Evolutionary conservation across 2,329 filamentous ascomycete species (phyloP).

Genomic region (Aspergillus fijiensis): DNA sequence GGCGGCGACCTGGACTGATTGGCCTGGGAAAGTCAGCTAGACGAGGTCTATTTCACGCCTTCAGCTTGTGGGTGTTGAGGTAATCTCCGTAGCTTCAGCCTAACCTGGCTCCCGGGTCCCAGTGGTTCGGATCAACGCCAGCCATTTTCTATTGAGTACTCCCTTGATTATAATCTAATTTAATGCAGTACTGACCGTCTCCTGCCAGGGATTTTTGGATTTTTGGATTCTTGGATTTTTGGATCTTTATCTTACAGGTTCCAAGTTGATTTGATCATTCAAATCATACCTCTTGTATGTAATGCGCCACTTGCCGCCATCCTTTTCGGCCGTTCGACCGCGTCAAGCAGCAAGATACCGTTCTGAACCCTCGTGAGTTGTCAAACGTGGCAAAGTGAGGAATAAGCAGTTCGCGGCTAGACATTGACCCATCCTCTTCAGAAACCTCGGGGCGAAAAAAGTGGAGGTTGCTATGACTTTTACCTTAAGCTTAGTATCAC

Average conservation of each 20-base stretch:
- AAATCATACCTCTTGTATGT: not conserved
- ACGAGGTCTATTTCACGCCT: not conserved
- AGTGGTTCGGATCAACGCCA: constrained; percentile 25
- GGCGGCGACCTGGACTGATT: constrained; percentile 1
- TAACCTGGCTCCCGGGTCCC: constrained; percentile 27
- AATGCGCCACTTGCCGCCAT: constrained; percentile 23
- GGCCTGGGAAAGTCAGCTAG: not conserved
- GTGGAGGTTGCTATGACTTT: not conserved
- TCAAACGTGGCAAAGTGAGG: constrained; percentile 32
- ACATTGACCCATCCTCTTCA: not conserved
- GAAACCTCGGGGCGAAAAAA: not conserved
- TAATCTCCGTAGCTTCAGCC: constrained; percentile 14
- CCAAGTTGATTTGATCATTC: not conserved
- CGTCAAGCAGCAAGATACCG: constrained; percentile 2
- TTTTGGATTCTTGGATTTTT: too few species aligned
- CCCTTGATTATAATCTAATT: not conserved
- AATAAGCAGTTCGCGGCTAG: not conserved
- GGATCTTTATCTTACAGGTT: not conserved
- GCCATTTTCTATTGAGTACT: constrained; percentile 10
- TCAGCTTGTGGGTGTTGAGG: constrained; percentile 9
- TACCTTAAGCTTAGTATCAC: not conserved
- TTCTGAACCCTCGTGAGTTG: constrained; percentile 27
- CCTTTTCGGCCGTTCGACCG: constrained; percentile 10
- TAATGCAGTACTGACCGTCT: not conserved
- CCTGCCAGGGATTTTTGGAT: not conserved